phyloP scores from a whole-genome alignment of 2,329 filamentous ascomycete genomes.

The Ophioceras dolichostomum region DNA sequence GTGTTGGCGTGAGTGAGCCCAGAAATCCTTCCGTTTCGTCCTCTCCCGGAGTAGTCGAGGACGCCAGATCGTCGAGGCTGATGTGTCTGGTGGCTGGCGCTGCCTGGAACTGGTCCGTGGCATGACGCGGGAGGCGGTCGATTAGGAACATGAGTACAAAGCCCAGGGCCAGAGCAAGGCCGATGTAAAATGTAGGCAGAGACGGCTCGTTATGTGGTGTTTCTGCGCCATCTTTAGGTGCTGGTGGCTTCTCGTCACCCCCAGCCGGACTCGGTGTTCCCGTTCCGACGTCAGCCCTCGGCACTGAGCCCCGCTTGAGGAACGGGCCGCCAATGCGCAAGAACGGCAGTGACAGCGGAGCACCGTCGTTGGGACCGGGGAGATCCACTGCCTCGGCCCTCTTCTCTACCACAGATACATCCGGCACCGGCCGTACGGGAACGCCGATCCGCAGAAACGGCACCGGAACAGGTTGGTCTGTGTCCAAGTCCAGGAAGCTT shows the following conservation, averaged over 20 bases:
- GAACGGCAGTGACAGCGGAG: no score
- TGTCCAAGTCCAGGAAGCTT: background rate
- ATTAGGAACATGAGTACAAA: conserved; percentile 97
- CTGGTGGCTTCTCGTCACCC: background rate
- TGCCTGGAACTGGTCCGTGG: conserved; percentile 50
- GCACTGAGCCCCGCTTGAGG: no score
- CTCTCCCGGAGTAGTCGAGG: conserved; percentile 26
- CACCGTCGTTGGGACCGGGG: no score
- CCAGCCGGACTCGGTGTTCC: background rate
- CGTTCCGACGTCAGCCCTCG: no score
- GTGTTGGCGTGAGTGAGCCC: conserved; percentile 42
- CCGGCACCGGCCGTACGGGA: no score
- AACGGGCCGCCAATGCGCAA: conserved; percentile 3
- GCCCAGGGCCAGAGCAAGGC: conserved; percentile 72
- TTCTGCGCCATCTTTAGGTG: background rate
- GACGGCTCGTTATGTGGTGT: conserved; percentile 23
- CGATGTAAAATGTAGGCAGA: conserved; percentile 65
- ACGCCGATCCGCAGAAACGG: background rate
- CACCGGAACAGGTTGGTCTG: background rate
- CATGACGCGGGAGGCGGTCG: conserved; percentile 70
- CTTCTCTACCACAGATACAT: no score
- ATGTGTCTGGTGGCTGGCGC: conserved; percentile 69
- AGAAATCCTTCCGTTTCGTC: conserved; percentile 47
- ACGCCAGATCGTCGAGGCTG: conserved; percentile 66
- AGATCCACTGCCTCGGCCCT: no score